Conservation (phyloP, 441 rosid species). For the Eutrema salsugineum region DNA sequence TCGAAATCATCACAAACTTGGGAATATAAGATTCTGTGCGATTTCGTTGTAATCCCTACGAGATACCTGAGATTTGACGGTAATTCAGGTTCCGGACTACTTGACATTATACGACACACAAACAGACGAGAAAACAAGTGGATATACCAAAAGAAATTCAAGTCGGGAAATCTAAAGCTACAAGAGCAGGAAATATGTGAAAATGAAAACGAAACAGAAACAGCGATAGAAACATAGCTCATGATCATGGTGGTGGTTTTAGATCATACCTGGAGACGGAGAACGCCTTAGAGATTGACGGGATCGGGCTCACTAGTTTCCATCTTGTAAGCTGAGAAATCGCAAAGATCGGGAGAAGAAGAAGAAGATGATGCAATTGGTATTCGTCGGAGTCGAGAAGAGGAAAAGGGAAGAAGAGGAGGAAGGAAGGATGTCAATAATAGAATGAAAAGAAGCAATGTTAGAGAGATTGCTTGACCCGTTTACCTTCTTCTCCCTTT, state of each 20-base stretch:
- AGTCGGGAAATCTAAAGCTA: not conserved
- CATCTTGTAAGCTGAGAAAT: not conserved
- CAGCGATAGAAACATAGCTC: not conserved
- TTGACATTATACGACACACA: not conserved
- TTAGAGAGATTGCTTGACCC: constrained; percentile 21
- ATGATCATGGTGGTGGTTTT: not conserved
- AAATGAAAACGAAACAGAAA: not conserved
- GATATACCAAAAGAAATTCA: not conserved
- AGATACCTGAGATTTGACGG: not conserved
- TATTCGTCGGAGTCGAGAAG: not conserved
- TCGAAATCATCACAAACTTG: not conserved
- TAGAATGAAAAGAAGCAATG: not conserved
- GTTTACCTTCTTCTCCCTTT: not conserved
- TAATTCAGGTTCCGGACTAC: not conserved
- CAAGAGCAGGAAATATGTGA: not conserved
- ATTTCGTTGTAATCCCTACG: not conserved
- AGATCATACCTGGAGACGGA: constrained; percentile 19
- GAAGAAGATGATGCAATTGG: not conserved
- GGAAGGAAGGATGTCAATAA: not conserved
- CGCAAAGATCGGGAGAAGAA: not conserved
- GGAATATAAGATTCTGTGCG: not conserved
- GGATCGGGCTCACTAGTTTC: not conserved
- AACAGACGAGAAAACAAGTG: not conserved
- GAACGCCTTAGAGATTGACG: not conserved
- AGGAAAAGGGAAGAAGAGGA: not conserved